These are phyloP conservation scores for Achaetomium macrosporum DNA, from an alignment of 2,329 filamentous ascomycete species.

Conservation along the genomic window DNA sequence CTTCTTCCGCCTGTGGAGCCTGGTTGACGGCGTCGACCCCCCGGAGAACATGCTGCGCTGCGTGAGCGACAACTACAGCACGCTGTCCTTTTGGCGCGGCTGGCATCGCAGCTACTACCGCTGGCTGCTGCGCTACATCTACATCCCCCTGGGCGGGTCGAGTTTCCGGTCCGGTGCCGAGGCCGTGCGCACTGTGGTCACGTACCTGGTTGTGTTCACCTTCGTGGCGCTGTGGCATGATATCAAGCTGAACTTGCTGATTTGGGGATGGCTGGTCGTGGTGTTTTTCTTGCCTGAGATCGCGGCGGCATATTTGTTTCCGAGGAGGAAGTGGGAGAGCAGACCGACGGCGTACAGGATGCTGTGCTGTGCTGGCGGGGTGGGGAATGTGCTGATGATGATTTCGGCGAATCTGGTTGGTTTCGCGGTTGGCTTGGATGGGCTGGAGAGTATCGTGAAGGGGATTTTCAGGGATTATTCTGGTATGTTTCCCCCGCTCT, in stretches of 20 bases:
- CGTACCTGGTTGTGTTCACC: constrained; percentile 82
- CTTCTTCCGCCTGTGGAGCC: constrained; percentile 95
- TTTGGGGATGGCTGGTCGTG: constrained; percentile 96
- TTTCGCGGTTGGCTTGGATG: constrained; percentile 88
- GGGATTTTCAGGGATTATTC: constrained; percentile 72
- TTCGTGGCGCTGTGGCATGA: constrained; percentile 99
- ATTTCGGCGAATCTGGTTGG: constrained; percentile 92
- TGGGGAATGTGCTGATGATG: constrained; percentile 88
- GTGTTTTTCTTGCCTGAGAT: constrained; percentile 91
- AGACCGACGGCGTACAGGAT: constrained; percentile 69
- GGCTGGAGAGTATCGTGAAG: constrained; percentile 67
- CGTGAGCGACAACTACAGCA: constrained; percentile 90
- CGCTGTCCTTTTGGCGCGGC: constrained; percentile 85
- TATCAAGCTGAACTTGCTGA: constrained; percentile 79
- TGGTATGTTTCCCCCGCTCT: constrained; percentile 41
- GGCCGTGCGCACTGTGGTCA: constrained; percentile 57
- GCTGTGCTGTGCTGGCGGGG: constrained; percentile 72
- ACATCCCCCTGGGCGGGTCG: constrained; percentile 78
- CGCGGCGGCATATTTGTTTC: constrained; percentile 65
- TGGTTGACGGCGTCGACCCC: constrained; percentile 85
- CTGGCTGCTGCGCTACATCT: constrained; percentile 91
- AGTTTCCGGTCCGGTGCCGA: constrained; percentile 41
- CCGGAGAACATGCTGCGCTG: constrained; percentile 98
- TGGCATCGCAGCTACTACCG: constrained; percentile 97
- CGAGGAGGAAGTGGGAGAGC: constrained; percentile 62